phyloP scores from a whole-genome alignment of 345 rosid species.

The Cardamine chenopodiifolia region DNA sequence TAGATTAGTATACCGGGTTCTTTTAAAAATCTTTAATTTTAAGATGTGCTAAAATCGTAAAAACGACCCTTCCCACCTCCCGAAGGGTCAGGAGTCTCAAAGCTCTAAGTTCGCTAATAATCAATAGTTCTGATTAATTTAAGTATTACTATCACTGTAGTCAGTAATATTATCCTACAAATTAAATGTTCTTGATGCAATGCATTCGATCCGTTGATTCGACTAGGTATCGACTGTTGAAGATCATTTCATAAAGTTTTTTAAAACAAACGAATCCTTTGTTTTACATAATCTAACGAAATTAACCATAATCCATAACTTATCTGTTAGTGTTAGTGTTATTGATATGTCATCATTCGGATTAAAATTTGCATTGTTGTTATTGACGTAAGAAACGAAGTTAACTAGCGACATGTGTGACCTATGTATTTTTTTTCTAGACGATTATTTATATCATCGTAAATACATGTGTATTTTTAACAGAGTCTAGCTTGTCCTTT shows the following conservation, averaged over 20 bases:
- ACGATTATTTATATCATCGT: background rate
- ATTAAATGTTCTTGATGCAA: background rate
- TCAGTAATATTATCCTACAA: conserved; percentile 1
- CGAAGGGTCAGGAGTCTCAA: conserved; percentile 22
- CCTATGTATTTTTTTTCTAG: background rate
- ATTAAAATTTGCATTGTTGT: background rate
- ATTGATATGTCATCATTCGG: background rate
- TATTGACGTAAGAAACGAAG: too few species aligned
- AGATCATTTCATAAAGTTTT: background rate
- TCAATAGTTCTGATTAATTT: conserved; percentile 2
- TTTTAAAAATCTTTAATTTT: background rate
- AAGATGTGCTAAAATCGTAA: conserved; percentile 1
- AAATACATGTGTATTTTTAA: background rate
- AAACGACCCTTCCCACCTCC: conserved; percentile 30
- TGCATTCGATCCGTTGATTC: conserved; percentile 9
- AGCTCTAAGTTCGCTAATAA: background rate
- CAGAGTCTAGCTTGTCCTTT: background rate
- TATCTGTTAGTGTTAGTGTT: background rate
- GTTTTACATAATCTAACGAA: background rate
- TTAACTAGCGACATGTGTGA: background rate
- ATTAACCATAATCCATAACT: background rate
- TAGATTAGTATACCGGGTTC: background rate
- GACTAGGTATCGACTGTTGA: background rate
- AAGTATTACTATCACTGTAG: conserved; percentile 14
- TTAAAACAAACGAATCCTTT: background rate